Base-by-base conservation (phyloP, 768 basidiomycete genomes). In the Russula sp. region DNA sequence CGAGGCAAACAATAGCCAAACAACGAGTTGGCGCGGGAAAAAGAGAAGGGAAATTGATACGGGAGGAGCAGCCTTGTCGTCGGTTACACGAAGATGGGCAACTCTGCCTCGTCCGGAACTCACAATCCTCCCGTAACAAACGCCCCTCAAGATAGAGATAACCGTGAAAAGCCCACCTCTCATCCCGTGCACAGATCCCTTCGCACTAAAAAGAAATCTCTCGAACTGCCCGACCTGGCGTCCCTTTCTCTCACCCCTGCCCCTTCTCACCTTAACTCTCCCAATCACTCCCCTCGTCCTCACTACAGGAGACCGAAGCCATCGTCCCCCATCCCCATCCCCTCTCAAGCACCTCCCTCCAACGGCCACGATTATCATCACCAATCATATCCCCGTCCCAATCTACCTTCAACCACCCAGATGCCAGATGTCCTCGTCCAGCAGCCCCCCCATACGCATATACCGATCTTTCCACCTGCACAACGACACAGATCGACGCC, bases 221-320 rank as follows among this genome's bases (percentile, higher is more conserved):
- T 91, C 22, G 87, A 91, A 72, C 79, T 91, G 28, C 89, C 89
- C 59, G 89, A 90, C 77, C 84, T 91, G 70, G 81, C 81, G 14
- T 75, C 76, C 63, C 79, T 82, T 67, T 75, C 80, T 51, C 70
- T 83, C 65, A 79, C 81, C 62, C 79, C 80, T 63, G 75, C 75
- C 55, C 68, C 74, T 49, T 76, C 77, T 32, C 71, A 72, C 62
- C 75, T 72, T 50, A 70, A 69, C 62, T 76, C 78, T 52, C 73
- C 76, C 44, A 75, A 77, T 52, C 72, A 75, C 55, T 78, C 80
- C 32, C 78, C 79, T 68, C 77, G 77, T 75, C 75, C 76, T 24
- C 72, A 73, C 34, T 72, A 75, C 69, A 78, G 79, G 69, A 75
- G 79, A 5, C 75, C 74, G 1, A 77, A 78, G 66, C 74, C 78